A percentile compares a stretch with the other conserved stretches of the same genome.
Conservation (phyloP, 352 stramenopile genomes). For the Globisporangium echinulatum region DNA sequence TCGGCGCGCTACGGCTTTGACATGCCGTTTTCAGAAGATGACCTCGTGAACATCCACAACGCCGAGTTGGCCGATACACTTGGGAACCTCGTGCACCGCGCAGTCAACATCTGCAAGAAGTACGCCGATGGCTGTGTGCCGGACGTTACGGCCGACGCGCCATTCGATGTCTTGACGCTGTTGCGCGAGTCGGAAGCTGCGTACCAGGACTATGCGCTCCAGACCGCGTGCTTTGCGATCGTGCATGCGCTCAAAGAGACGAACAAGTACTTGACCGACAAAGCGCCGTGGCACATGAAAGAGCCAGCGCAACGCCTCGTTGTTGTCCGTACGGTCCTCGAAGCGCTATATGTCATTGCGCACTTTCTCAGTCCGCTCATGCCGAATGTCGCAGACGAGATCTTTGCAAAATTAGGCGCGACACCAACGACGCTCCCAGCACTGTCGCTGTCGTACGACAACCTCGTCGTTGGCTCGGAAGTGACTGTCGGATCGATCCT, state of each 20-base stretch:
- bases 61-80: conserved; percentile 90
- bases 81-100: conserved; percentile 96
- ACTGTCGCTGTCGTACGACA: conserved; percentile 85
- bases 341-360: conserved; percentile 95
- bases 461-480: conserved; percentile 86
- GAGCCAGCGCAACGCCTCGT: conserved; percentile 85
- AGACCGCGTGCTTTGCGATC: conserved; percentile 85
- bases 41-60: conserved; percentile 97
- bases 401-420: conserved; percentile 95
- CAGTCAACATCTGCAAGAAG: conserved; percentile 94
- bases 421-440: conserved; percentile 60
- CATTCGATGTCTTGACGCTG: conserved; percentile 86
- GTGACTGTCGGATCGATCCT: conserved; percentile 93
- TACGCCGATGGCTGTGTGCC: conserved; percentile 90
- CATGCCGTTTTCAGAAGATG: conserved; percentile 89
- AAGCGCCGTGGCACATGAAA: conserved; percentile 96
- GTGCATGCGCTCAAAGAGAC: conserved; percentile 90
- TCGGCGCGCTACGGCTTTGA: conserved; percentile 94
- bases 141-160: conserved; percentile 39
- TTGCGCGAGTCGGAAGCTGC: conserved; percentile 79
- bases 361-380: conserved; percentile 96
- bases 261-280: conserved; percentile 98
- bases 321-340: conserved; percentile 93
- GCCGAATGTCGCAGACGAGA: conserved; percentile 81
- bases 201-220: conserved; percentile 91